Percentiles rank a stretch among this genome's conserved stretches.
phyloP scores from a whole-genome alignment of 139 green algal species.

The Micractinium conductrix region DNA sequence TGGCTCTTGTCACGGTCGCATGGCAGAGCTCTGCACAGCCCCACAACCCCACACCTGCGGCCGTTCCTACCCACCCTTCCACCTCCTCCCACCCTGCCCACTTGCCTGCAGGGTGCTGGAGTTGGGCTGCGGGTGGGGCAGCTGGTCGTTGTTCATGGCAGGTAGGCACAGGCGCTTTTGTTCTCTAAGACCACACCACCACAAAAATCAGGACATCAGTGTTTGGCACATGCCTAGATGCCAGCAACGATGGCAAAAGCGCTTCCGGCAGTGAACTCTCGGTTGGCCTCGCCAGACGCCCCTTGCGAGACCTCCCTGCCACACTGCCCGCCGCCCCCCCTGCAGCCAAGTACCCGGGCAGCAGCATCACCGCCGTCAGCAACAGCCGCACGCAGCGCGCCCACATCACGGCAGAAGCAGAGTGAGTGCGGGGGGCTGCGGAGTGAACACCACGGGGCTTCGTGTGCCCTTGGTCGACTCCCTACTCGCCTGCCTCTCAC shows the following conservation, averaged over 20 bases:
- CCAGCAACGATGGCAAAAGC: no score
- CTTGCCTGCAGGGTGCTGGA: conserved; percentile 57
- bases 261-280: no score
- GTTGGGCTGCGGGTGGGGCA: conserved; percentile 98
- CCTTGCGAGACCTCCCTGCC: no score
- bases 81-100: not conserved
- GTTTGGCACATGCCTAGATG: no score
- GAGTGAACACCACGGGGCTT: no score
- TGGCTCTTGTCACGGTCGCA: not conserved
- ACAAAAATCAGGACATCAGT: no score
- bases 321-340: no score
- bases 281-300: no score
- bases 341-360: conserved; percentile 66
- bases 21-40: no score
- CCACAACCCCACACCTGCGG: no score
- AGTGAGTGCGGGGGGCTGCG: conserved; percentile 12
- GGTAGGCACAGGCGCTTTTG: no score
- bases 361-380: conserved; percentile 79
- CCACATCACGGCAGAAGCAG: conserved; percentile 73
- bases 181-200: no score
- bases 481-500: not conserved
- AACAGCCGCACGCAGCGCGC: conserved; percentile 89
- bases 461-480: not conserved
- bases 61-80: not conserved
- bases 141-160: conserved; percentile 89